These are phyloP conservation scores for Penicillium sp. DNA, from an alignment of 2,329 filamentous ascomycete genomes.

Conservation along the genomic window DNA sequence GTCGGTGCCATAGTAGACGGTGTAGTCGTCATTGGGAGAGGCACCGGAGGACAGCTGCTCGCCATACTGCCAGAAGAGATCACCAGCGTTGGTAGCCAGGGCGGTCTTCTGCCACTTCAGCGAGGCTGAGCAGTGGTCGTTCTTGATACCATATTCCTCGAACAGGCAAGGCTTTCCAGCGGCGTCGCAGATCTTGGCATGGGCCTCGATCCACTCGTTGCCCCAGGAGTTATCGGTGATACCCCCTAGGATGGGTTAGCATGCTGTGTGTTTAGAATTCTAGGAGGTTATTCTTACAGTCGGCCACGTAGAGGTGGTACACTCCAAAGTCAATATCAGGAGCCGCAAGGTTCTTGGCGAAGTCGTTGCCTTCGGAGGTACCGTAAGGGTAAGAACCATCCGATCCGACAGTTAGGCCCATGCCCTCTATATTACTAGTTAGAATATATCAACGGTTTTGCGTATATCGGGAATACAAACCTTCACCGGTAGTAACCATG, in stretches of 20 bases:
- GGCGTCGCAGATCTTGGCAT: neutral
- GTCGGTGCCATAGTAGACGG: neutral
- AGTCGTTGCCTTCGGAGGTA: neutral
- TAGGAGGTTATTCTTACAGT: neutral
- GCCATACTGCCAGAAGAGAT: neutral
- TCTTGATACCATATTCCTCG: neutral
- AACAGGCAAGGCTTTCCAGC: conserved; percentile 1
- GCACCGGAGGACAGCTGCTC: neutral
- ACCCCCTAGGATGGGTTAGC: neutral
- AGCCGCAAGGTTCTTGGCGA: neutral
- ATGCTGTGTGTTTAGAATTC: neutral
- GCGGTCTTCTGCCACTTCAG: neutral
- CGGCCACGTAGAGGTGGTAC: neutral
- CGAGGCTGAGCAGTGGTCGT: neutral
- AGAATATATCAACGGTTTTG: neutral
- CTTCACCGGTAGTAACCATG: neutral
- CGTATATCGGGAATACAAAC: neutral
- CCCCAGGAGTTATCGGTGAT: neutral
- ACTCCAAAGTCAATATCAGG: neutral
- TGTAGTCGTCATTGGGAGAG: neutral
- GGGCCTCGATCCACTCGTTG: neutral
- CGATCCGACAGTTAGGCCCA: neutral
- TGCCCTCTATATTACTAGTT: neutral
- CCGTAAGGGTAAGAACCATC: neutral
- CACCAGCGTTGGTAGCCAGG: neutral